phyloP scores from a whole-genome alignment of 1,284 basidiomycete genomes.

The Dichomitus squalens region DNA sequence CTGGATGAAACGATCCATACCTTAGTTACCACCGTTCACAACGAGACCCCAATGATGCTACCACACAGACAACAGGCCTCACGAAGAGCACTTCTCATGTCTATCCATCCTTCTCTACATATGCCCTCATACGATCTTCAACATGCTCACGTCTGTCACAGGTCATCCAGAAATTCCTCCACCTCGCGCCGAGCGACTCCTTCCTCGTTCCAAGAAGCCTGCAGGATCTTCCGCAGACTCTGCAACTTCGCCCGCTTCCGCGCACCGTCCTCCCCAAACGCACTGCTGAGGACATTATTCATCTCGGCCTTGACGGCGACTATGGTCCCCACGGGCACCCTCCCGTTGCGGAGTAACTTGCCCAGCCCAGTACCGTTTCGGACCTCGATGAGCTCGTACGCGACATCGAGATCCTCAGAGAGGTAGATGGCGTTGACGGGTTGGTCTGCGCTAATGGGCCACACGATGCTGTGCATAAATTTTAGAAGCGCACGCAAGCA shows the following conservation, averaged over 20 bases:
- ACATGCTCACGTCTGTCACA: too few species aligned
- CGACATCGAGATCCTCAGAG: slow-evolving; percentile 21
- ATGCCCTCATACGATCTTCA: too few species aligned
- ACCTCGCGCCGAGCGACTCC: slow-evolving; percentile 4
- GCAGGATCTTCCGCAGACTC: slow-evolving; percentile 5
- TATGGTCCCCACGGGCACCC: slow-evolving; percentile 12
- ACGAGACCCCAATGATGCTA: too few species aligned
- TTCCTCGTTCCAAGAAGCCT: slow-evolving; percentile 9
- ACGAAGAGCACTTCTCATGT: too few species aligned
- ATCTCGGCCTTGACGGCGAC: slow-evolving; percentile 20
- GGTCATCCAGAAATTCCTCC: slow-evolving; percentile 4
- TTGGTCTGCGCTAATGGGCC: slow-evolving; percentile 28
- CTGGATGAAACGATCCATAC: too few species aligned
- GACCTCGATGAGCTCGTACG: slow-evolving; percentile 29
- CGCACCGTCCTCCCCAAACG: slow-evolving; percentile 20
- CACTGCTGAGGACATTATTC: slow-evolving; percentile 10
- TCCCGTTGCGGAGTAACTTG: slow-evolving; percentile 18
- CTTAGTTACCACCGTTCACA: too few species aligned
- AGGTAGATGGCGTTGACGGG: slow-evolving; percentile 24
- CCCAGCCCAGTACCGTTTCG: slow-evolving; percentile 22
- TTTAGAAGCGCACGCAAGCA: background rate
- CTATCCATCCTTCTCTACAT: too few species aligned
- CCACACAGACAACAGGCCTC: too few species aligned
- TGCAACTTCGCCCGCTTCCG: slow-evolving; percentile 19
- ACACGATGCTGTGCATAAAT: slow-evolving; percentile 22